phyloP scores from a whole-genome alignment of 108 stramenopile genomes.

The Cyclotella kingstonii region DNA sequence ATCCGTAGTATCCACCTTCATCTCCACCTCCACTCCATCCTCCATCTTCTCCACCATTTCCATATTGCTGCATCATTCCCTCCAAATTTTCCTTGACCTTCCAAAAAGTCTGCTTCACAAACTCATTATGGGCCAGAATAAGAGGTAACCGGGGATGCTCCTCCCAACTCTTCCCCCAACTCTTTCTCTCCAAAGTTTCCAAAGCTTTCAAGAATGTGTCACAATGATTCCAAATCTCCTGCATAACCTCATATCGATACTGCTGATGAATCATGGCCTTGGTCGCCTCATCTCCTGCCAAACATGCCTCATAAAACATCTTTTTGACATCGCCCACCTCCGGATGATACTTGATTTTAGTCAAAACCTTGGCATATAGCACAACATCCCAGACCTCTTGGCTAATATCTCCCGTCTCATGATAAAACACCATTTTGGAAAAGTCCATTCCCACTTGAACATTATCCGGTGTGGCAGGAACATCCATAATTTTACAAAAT shows the following conservation, averaged over 20 bases:
- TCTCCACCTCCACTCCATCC: neutral
- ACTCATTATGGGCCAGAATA: constrained; percentile 56
- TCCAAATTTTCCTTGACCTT: constrained; percentile 48
- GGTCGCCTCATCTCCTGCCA: constrained; percentile 46
- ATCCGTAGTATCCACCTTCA: too few species aligned
- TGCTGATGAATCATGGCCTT: constrained; percentile 50
- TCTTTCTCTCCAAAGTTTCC: constrained; percentile 33
- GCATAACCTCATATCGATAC: constrained; percentile 48
- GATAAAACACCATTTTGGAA: constrained; percentile 46
- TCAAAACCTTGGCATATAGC: constrained; percentile 45
- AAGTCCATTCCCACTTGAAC: constrained; percentile 41
- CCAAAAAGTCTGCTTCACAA: constrained; percentile 48
- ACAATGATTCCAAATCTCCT: constrained; percentile 55
- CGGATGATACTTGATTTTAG: constrained; percentile 20
- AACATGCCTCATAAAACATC: constrained; percentile 58
- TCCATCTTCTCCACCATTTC: neutral
- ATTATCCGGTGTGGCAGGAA: constrained; percentile 39
- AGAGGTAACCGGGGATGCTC: constrained; percentile 55
- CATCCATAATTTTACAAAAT: constrained; percentile 54
- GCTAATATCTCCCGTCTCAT: constrained; percentile 49
- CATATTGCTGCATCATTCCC: constrained; percentile 14
- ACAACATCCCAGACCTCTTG: constrained; percentile 46
- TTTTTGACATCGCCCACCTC: constrained; percentile 30
- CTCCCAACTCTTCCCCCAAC: constrained; percentile 43
- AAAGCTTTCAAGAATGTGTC: constrained; percentile 47